Percentiles rank a stretch among this genome's conserved stretches.
phyloP scores from a whole-genome alignment of 257 asterid species.

The Nicotiana obtusifolia region DNA sequence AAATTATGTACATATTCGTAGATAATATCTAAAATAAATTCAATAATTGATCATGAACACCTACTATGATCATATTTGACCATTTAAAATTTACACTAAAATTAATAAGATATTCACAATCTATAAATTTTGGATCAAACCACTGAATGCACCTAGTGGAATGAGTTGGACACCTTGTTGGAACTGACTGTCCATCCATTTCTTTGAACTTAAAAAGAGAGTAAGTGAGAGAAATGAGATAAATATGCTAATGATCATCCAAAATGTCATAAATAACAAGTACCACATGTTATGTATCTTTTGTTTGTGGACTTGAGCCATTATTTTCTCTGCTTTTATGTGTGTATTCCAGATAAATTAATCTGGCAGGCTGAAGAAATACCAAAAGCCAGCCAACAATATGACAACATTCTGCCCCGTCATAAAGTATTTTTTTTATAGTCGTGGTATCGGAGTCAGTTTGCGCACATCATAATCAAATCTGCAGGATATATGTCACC shows the following conservation, averaged over 20 bases:
- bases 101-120: too few species aligned
- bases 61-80: too few species aligned
- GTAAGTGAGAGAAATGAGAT: background rate
- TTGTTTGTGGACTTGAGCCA: constrained; percentile 8
- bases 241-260: background rate
- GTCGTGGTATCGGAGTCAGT: too few species aligned
- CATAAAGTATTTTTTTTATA: too few species aligned
- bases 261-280: constrained; percentile 11
- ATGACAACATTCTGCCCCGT: background rate
- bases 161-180: background rate
- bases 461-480: too few species aligned
- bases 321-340: constrained; percentile 2
- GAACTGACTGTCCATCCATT: background rate
- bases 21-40: too few species aligned
- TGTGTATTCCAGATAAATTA: constrained; percentile 27
- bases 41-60: too few species aligned
- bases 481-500: too few species aligned
- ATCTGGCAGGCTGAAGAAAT: constrained; percentile 24
- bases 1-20: too few species aligned
- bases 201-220: background rate
- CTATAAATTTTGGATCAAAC: too few species aligned
- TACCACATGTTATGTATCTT: constrained; percentile 27
- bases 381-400: background rate
- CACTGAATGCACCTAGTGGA: background rate
- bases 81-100: too few species aligned